Conservation (phyloP, 2,329 filamentous ascomycete genomes). For the Ascomycota sp. region DNA sequence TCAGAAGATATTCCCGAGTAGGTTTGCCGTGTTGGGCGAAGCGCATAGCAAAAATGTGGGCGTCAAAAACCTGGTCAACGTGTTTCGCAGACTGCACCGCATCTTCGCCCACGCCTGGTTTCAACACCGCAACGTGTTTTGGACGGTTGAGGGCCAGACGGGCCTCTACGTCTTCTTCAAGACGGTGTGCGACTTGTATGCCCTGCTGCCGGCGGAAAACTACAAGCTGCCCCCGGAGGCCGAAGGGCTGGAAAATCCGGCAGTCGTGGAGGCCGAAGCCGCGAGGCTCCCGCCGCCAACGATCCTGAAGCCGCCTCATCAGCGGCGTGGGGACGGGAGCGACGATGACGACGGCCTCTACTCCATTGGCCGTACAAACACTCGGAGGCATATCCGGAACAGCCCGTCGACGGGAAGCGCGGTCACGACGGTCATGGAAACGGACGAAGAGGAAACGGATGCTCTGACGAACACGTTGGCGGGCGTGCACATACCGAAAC, state of each 20-base stretch:
- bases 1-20: constrained; percentile 84
- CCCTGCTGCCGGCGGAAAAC: constrained; percentile 76
- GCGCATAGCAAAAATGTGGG: constrained; percentile 41
- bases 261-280: constrained; percentile 21
- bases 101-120: constrained; percentile 99
- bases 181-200: constrained; percentile 83
- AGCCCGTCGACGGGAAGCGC: constrained; percentile 61
- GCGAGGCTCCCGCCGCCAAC: constrained; percentile 13
- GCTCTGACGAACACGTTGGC: constrained; percentile 25
- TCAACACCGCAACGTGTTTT: constrained; percentile 86
- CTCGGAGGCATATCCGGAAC: constrained; percentile 60
- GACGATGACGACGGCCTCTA: constrained; percentile 31
- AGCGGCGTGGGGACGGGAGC: constrained; percentile 10
- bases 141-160: constrained; percentile 77
- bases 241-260: constrained; percentile 49
- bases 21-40: constrained; percentile 39
- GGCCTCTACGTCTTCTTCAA: constrained; percentile 95
- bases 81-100: constrained; percentile 81
- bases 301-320: constrained; percentile 15
- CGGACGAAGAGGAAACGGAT: constrained; percentile 50
- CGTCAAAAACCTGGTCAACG: constrained; percentile 74
- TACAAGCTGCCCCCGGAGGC: constrained; percentile 90
- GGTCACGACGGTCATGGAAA: constrained; percentile 65
- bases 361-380: constrained; percentile 43
- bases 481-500: constrained; percentile 23